phyloP scores from a whole-genome alignment of 2,329 filamentous ascomycete genomes.

The Pseudopyricularia cyperi region DNA sequence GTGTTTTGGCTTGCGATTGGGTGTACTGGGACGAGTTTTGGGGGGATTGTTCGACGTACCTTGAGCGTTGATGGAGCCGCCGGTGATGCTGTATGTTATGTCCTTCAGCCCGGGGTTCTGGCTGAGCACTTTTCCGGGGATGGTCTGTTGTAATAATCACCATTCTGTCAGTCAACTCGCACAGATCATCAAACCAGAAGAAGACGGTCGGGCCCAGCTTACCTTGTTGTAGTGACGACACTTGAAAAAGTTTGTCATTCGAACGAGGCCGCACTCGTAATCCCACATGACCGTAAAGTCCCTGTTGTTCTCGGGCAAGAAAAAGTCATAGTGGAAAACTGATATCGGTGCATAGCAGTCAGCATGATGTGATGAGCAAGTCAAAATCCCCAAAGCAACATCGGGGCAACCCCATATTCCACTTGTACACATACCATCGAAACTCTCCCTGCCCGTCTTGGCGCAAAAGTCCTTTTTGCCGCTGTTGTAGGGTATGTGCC shows the following conservation, averaged over 20 bases:
- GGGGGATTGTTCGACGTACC: slow-evolving; percentile 46
- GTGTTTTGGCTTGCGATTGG: too few species aligned
- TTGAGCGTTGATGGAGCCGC: slow-evolving; percentile 80
- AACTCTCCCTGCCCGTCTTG: slow-evolving; percentile 77
- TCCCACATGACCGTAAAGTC: slow-evolving; percentile 87
- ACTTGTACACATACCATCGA: slow-evolving; percentile 54
- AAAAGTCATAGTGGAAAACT: slow-evolving; percentile 82
- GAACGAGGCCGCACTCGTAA: slow-evolving; percentile 85
- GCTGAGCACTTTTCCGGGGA: slow-evolving; percentile 70
- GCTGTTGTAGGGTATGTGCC: slow-evolving; percentile 87
- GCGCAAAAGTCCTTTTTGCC: slow-evolving; percentile 81
- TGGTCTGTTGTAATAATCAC: slow-evolving; percentile 47
- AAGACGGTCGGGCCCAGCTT: slow-evolving; percentile 11
- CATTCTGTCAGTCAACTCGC: neutral
- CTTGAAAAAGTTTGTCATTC: slow-evolving; percentile 92
- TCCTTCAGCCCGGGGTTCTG: slow-evolving; percentile 71
- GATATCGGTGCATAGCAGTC: slow-evolving; percentile 4
- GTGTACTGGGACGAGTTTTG: slow-evolving; percentile 1
- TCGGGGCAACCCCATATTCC: too few species aligned
- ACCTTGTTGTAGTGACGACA: slow-evolving; percentile 81
- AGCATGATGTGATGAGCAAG: too few species aligned
- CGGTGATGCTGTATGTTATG: slow-evolving; percentile 91
- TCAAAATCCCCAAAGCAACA: too few species aligned
- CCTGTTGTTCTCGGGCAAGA: slow-evolving; percentile 46
- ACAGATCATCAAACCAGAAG: neutral